Base-by-base conservation (phyloP, 1,284 basidiomycete genomes). In the Moesziomyces parantarcticus region DNA sequence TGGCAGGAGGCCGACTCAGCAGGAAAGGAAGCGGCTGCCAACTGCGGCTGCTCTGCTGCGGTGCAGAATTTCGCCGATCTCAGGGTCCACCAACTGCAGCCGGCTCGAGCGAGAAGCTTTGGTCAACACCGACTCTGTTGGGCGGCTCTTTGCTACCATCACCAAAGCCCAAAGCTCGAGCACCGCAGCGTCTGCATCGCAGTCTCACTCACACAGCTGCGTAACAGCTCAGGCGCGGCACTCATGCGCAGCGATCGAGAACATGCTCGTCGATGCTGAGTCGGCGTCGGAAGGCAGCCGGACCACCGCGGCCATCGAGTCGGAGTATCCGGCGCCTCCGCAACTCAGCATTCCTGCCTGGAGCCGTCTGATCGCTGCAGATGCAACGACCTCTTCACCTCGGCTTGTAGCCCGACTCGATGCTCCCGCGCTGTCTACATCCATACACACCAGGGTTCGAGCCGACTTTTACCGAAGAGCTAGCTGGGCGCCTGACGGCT, bases 401-500 rank as follows among this genome's bases (percentile, higher is more conserved):
- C 39, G 40, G 21, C 50, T 62, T 3, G 20, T 55, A 1, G 21
- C 39, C 3, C 46, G n/a, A 4, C 41, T 68, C 14, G 32, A 51
- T 10, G 23, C 42, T 21, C 50, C 58, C 3, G 16, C 46, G 5
- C 46, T 50, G 25, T 16, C 9, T 14, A 11, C 32, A 3, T 22
- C 34, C 9, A 11, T 20, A 3, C 23, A 3, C 3, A 11, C n/a
- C 25, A 20, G 18, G 22, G n/a, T 3, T 11, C 14, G 32, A 23
- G 36, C 11, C 14, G 69, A 67, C 59, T 64, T 68, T 39, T 74
- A 60, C 40, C 57, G 71, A 14, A 62, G 59, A 56, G 71, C 71
- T 14, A 57, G 20, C 21, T 74, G 65, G 66, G 61, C 77, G 5
- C 75, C 75, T 6, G 77, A 79, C 40, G 77, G 77, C 5, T 64